Evolutionary conservation across 768 basidiomycete genomes (phyloP).

Genomic region (Boletus patriciae): DNA sequence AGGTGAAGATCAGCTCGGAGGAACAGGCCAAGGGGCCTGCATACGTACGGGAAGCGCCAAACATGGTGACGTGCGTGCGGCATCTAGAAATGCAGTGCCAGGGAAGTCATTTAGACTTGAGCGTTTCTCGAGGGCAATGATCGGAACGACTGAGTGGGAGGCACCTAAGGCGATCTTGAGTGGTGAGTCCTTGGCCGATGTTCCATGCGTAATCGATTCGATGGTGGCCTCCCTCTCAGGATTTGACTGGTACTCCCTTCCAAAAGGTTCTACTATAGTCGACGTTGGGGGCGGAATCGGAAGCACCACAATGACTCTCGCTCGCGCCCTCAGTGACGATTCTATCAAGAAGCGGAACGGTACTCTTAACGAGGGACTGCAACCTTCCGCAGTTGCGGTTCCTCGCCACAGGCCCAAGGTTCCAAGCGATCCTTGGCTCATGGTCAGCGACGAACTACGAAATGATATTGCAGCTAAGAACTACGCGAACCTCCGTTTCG

Average conservation of each 20-base stretch:
- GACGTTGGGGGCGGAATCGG: constrained; percentile 76
- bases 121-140: constrained; percentile 77
- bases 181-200: constrained; percentile 37
- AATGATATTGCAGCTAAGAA: constrained; percentile 14
- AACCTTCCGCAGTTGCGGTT: neutral
- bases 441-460: neutral
- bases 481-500: constrained; percentile 40
- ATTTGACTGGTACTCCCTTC: constrained; percentile 57
- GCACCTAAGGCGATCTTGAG: constrained; percentile 56
- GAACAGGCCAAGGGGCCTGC: constrained; percentile 23
- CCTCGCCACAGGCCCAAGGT: neutral
- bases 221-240: constrained; percentile 35
- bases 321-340: constrained; percentile 34
- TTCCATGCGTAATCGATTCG: neutral
- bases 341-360: constrained; percentile 1
- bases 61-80: neutral
- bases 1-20: constrained; percentile 33
- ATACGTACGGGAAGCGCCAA: neutral
- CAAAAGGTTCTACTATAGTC: constrained; percentile 51
- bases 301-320: constrained; percentile 45
- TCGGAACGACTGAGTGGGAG: constrained; percentile 71
- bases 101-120: constrained; percentile 54
- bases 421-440: neutral
- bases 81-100: neutral
- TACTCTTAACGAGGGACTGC: neutral